Evolutionary conservation across 345 rosid species (phyloP).

Genomic region (Salix arbutifolia): DNA sequence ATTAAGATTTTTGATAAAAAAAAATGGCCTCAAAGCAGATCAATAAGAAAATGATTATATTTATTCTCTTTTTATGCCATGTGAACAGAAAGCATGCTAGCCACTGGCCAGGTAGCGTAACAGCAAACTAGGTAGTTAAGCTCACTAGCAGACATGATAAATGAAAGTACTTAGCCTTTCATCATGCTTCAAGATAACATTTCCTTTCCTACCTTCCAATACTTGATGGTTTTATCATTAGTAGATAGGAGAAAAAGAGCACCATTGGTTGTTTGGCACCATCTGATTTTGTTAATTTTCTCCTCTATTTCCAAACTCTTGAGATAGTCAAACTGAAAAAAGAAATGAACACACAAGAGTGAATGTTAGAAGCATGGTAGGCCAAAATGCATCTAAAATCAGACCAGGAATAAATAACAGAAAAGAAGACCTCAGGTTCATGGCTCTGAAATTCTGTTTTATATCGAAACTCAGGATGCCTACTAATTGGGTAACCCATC

Average conservation of each 20-base stretch:
- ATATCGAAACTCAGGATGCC: constrained; percentile 98
- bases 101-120: not conserved
- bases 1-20: not conserved
- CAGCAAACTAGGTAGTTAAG: not conserved
- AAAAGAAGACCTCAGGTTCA: constrained; percentile 84
- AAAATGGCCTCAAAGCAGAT: not conserved
- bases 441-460: constrained; percentile 99
- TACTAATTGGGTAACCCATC: constrained; percentile 51
- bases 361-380: not conserved
- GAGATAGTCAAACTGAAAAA: constrained; percentile 91
- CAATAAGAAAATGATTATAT: not conserved
- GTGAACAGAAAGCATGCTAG: not conserved
- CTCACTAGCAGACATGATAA: not conserved
- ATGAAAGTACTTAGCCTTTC: not conserved
- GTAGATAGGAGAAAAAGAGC: constrained; percentile 93
- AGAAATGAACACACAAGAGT: constrained; percentile 1
- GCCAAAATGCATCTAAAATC: constrained; percentile 13
- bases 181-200: constrained; percentile 2
- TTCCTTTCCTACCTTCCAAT: constrained; percentile 77
- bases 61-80: not conserved
- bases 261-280: constrained; percentile 93
- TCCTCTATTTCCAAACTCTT: constrained; percentile 99
- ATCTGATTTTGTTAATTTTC: constrained; percentile 97
- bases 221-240: constrained; percentile 97
- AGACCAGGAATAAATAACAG: not conserved